phyloP scores from a whole-genome alignment of 768 basidiomycete species.

The Imleria badia region DNA sequence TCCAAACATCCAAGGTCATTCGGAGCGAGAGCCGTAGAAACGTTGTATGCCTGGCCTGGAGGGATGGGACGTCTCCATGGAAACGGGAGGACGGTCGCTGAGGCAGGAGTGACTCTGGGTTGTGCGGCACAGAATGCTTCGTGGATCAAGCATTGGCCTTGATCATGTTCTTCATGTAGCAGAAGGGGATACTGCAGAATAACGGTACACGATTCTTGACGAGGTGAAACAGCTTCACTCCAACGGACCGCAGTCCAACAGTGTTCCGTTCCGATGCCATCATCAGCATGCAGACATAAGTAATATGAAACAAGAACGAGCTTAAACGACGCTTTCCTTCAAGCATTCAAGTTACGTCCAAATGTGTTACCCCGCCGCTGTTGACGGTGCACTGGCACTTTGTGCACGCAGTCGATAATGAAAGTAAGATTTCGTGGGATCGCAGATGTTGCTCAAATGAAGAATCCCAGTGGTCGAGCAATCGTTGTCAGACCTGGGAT shows the following conservation, averaged over 20 bases:
- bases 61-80: background rate
- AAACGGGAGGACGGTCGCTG: background rate
- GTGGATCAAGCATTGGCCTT: background rate
- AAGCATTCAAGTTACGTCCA: no score
- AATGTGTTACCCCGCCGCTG: background rate
- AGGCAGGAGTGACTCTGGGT: no score
- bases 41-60: background rate
- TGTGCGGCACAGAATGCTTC: background rate
- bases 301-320: background rate
- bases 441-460: conserved; percentile 1
- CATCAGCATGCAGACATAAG: background rate
- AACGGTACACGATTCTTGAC: background rate
- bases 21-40: background rate
- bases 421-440: background rate
- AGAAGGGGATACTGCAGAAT: background rate
- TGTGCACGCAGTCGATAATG: background rate
- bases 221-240: background rate
- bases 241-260: no score
- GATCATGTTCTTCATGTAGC: no score
- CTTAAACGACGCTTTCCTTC: background rate
- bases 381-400: no score
- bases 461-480: background rate
- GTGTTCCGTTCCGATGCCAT: background rate
- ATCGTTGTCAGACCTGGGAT: background rate
- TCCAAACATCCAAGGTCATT: background rate